A percentile compares a stretch with the other conserved stretches of the same genome.
Conservation (phyloP, 345 rosid species). For the Cardamine occulta region DNA sequence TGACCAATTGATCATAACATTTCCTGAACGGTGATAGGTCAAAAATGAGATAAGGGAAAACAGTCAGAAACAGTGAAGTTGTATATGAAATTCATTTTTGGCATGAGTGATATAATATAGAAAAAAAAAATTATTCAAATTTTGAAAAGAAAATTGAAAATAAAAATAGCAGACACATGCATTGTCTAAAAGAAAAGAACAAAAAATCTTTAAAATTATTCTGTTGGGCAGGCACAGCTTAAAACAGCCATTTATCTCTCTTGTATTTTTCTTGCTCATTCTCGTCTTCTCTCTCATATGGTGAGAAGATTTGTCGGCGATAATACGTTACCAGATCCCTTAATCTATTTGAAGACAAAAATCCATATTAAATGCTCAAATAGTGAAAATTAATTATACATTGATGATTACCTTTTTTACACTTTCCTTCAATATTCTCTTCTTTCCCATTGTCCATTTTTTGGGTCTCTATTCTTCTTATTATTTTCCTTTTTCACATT, state of each 20-base stretch:
- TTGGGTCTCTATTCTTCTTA: too few relatives aligned
- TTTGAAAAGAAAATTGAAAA: background rate
- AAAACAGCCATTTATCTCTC: conserved; percentile 31
- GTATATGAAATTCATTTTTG: background rate
- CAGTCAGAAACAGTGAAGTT: conserved; percentile 9
- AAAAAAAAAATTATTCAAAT: background rate
- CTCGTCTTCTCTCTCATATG: conserved; percentile 3
- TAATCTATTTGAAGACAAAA: conserved; percentile 22
- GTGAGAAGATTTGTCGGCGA: conserved; percentile 43
- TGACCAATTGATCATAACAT: background rate
- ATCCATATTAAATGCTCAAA: conserved; percentile 21
- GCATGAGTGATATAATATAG: background rate
- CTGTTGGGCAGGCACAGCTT: conserved; percentile 31
- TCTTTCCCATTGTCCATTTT: too few relatives aligned
- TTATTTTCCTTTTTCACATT: conserved; percentile 1
- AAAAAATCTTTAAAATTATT: background rate
- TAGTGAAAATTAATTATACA: conserved; percentile 2
- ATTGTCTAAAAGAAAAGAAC: conserved; percentile 36
- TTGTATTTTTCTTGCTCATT: conserved; percentile 12
- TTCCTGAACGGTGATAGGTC: background rate
- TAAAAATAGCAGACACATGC: conserved; percentile 33
- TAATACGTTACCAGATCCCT: conserved; percentile 33
- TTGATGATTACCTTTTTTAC: conserved; percentile 25
- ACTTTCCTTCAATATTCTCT: conserved; percentile 16
- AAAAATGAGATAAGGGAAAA: background rate